Evolutionary conservation across 331 rosid species (phyloP), one percentile per base, ranked within the genome.

Genomic region (Malus hybrid): DNA sequence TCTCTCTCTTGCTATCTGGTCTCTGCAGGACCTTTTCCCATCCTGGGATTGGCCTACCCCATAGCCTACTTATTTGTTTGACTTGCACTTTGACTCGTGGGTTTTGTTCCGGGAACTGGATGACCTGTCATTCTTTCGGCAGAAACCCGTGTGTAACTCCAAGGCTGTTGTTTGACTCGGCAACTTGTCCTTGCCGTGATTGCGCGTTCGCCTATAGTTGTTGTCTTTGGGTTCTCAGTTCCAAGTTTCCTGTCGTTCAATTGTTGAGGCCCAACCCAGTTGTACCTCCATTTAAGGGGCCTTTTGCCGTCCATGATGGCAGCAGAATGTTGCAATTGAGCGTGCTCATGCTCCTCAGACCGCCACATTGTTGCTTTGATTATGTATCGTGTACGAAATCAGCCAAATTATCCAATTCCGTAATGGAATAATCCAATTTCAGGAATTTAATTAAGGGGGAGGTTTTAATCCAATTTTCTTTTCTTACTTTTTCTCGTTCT

Each of bases 71-170:
- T 1, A 2, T 32, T 36, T 66, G 50, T 66, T 66, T 36, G 70
- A 34, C 70, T 34, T 66, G 3, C 34, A 22, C 18, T 69, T 74
- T 18, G 77, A 74, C 70, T 63, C 62, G 62, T 74, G 70, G 22
- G 32, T 33, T 74, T 74, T 63, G 70, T 66, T 44, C 32, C n/a
- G 8, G 70, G 48, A 46, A 29, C 10, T 10, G 44, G 46, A n/a
- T 28, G 77, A 73, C 46, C 13, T 59, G 56, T 72, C 19, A 24
- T 61, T 61, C 69, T 19, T 19, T 27, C 3, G 36, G 77, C 16
- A 10, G 24, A 34, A 32, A 32, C 42, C 42, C 0, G 19, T 14
- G 54, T 44, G 22, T 14, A 34, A 44, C 68, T 74, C 62, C 62
- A 46, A 29, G 14, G 42, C 13, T 16, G 77, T 28, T 61, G 46